Conservation (phyloP, 1,139 yeast genomes). For the Debaryomyces robertsiae region DNA sequence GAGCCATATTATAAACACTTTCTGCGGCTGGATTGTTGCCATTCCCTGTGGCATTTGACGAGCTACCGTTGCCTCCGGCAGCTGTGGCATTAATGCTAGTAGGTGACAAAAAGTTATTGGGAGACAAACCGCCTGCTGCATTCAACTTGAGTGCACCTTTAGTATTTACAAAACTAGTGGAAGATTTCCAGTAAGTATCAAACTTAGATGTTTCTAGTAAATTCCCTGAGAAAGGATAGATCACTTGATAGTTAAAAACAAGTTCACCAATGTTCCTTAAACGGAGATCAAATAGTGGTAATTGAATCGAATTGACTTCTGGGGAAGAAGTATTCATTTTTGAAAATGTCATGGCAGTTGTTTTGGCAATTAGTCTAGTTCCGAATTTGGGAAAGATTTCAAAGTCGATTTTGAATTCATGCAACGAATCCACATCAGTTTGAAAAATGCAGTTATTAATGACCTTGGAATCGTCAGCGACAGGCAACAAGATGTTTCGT, state of each 20-base stretch:
- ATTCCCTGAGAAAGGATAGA: conserved; percentile 85
- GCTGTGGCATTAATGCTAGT: conserved; percentile 20
- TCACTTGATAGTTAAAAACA: conserved; percentile 75
- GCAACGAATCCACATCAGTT: conserved; percentile 69
- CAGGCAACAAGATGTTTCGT: conserved; percentile 77
- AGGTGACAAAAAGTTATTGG: conserved; percentile 43
- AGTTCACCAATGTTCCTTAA: conserved; percentile 82
- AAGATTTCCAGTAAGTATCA: conserved; percentile 96
- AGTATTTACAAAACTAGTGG: conserved; percentile 49
- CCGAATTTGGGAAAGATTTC: conserved; percentile 96
- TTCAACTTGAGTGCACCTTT: conserved; percentile 33
- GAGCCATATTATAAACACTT: conserved; percentile 20
- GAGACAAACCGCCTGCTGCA: conserved; percentile 47
- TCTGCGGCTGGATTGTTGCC: conserved; percentile 22
- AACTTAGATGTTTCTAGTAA: conserved; percentile 89
- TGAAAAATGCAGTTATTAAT: conserved; percentile 73
- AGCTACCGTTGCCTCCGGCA: conserved; percentile 11
- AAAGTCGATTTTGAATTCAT: conserved; percentile 76
- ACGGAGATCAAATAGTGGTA: conserved; percentile 83
- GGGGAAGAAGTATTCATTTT: conserved; percentile 48
- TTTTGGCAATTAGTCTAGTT: conserved; percentile 84
- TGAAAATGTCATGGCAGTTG: conserved; percentile 70
- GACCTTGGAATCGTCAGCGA: conserved; percentile 65
- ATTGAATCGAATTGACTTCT: conserved; percentile 50
- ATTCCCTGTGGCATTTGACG: conserved; percentile 14